Conservation (phyloP, 176 grass and related monocot species). For the Paspalum vaginatum region DNA sequence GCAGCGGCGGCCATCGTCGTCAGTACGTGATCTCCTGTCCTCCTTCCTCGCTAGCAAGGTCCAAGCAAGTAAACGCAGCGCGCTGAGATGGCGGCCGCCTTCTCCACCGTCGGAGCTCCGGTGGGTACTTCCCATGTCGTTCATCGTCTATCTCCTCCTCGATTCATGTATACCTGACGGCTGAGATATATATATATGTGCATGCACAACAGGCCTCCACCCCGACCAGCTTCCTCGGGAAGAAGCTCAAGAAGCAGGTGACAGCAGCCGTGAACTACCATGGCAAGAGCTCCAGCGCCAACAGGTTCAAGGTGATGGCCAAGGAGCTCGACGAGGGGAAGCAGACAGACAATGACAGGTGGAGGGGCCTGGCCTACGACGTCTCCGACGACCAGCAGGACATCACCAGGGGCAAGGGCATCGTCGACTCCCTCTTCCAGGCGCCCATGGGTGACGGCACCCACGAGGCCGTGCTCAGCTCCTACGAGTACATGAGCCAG, state of each 20-base stretch:
- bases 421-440: slow-evolving; percentile 76
- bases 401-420: slow-evolving; percentile 90
- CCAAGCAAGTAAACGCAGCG: neutral
- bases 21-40: neutral
- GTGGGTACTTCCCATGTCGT: slow-evolving; percentile 36
- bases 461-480: slow-evolving; percentile 84
- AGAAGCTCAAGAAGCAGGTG: slow-evolving; percentile 56
- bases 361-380: slow-evolving; percentile 68
- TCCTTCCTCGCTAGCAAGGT: neutral
- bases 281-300: slow-evolving; percentile 40
- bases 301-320: slow-evolving; percentile 55
- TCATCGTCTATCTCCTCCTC: neutral
- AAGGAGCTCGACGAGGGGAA: slow-evolving; percentile 62
- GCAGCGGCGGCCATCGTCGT: neutral
- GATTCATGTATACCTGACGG: neutral
- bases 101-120: slow-evolving; percentile 77
- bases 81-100: slow-evolving; percentile 62
- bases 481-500: slow-evolving; percentile 93
- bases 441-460: slow-evolving; percentile 80
- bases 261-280: slow-evolving; percentile 48
- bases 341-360: slow-evolving; percentile 52
- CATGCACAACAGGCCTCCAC: slow-evolving; percentile 37
- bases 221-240: slow-evolving; percentile 47
- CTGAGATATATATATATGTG: neutral
- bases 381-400: slow-evolving; percentile 94